Base-by-base conservation (phyloP, 768 basidiomycete genomes). In the Naganishia friedmannii region DNA sequence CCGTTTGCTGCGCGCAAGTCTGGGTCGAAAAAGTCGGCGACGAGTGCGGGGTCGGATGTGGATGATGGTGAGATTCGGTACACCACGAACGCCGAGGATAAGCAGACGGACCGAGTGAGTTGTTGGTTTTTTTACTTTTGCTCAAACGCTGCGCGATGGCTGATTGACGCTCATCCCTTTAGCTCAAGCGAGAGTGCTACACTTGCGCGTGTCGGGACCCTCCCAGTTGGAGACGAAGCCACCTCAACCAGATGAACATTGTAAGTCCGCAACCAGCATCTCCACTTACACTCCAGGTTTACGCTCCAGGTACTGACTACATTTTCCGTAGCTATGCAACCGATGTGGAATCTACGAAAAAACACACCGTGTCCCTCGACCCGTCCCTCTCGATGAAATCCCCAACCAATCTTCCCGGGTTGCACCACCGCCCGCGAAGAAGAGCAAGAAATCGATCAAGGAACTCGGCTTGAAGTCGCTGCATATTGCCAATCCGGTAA, bases 321-420 rank as follows among this genome's bases (percentile, higher is more conserved):
- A n/a, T 26, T 54, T 17, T 12, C 9, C 12, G 19, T 26, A 69
- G 68, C 68, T 69, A 10, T 69, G 68, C 57, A 69, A 69, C 48
- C 68, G 68, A 48, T 69, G 68, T 54, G 68, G 68, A 13, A 69
- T 69, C 39, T 69, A 69, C 46, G 68, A 69, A 63, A 57, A 58
- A 21, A 58, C 68, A 8, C 68, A 69, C 56, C 46, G 58, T 6
- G 32, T 32, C 19, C 42, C 56, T 4, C 56, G 68, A 37, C 68
- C 68, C 10, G 19, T 69, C n/a, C 46, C 45, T 3, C 56, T 58
- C 45, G 68, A 55, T 32, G 67, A 69, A 29, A 34, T 53, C 10
- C 42, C 56, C 32, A 58, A 57, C 42, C 56, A 34, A 10, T 21
- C 55, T 39, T 8, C 31, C 9, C 60, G 60, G 26, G 19, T 63